These are phyloP conservation scores for Neopestalotiopsis clavispora DNA, from an alignment of 2,329 filamentous ascomycete species.

Conservation along the genomic window DNA sequence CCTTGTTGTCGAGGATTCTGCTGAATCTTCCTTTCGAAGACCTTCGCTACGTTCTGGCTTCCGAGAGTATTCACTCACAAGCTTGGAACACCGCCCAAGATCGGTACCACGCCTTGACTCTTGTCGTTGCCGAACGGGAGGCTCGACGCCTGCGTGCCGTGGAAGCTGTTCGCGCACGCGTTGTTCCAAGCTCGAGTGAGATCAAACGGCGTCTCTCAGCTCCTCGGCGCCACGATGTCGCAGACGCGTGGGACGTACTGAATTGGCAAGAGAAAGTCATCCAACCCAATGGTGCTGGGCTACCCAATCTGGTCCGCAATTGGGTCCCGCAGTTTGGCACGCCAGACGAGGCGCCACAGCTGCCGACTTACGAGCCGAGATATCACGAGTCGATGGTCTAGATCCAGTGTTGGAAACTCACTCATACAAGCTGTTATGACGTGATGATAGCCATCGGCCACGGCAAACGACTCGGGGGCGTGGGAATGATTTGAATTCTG, in stretches of 20 bases:
- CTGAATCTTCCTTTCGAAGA: conserved; percentile 72
- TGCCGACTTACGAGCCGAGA: conserved; percentile 22
- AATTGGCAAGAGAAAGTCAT: conserved; percentile 54
- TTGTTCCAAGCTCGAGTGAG: conserved; percentile 38
- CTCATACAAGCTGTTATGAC: conserved; percentile 27
- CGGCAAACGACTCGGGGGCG: not conserved
- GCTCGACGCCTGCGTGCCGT: conserved; percentile 53
- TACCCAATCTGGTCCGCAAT: conserved; percentile 47
- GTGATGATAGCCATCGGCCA: conserved; percentile 23
- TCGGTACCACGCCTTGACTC: conserved; percentile 52
- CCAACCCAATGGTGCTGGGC: conserved; percentile 43
- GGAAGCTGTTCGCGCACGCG: conserved; percentile 44
- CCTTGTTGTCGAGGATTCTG: conserved; percentile 67
- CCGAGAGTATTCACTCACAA: conserved; percentile 57
- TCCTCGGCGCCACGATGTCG: conserved; percentile 42
- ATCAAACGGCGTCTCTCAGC: conserved; percentile 41
- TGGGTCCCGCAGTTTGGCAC: conserved; percentile 46
- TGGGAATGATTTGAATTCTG: conserved; percentile 20
- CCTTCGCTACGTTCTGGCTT: conserved; percentile 69
- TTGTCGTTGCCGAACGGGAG: conserved; percentile 63
- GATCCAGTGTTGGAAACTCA: conserved; percentile 6
- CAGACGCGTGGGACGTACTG: conserved; percentile 50
- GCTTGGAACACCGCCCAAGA: conserved; percentile 54
- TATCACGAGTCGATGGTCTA: conserved; percentile 36
- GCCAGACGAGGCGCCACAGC: conserved; percentile 23